Evolutionary conservation across 371 early-diverging fungal genomes (phyloP).

Genomic region (Coemansia sp.): DNA sequence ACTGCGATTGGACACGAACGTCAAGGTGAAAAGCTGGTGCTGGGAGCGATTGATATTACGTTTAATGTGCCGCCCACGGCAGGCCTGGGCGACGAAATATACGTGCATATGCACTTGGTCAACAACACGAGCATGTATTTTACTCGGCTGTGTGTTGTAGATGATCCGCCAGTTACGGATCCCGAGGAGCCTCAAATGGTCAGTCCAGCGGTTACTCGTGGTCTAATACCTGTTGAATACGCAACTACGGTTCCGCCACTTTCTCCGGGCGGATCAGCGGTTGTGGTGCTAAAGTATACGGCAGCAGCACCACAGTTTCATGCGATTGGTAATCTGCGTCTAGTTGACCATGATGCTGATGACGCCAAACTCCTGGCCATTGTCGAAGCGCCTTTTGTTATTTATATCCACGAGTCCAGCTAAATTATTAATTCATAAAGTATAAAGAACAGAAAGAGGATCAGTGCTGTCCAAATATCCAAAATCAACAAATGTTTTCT

Average conservation of each 20-base stretch:
- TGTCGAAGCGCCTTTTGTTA: conserved; percentile 40
- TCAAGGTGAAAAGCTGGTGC: too few relatives aligned
- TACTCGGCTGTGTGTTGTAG: conserved; percentile 23
- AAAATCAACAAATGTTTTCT: too few relatives aligned
- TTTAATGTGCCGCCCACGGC: conserved; percentile 41
- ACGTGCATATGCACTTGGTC: conserved; percentile 22
- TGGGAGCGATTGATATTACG: conserved; percentile 27
- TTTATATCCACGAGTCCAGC: conserved; percentile 22
- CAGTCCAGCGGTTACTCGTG: background rate
- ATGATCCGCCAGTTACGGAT: background rate
- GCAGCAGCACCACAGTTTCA: conserved; percentile 47
- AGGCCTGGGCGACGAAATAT: conserved; percentile 20
- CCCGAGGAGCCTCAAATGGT: background rate
- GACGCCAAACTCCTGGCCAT: conserved; percentile 22
- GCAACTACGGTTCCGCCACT: conserved; percentile 32
- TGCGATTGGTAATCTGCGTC: conserved; percentile 19
- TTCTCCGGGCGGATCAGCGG: conserved; percentile 28
- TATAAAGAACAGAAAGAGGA: too few relatives aligned
- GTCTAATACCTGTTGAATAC: conserved; percentile 19
- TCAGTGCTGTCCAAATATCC: too few relatives aligned
- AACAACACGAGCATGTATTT: conserved; percentile 32
- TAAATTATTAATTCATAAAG: background rate
- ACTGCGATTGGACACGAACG: conserved; percentile 1
- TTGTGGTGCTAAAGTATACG: conserved; percentile 26
- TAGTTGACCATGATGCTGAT: conserved; percentile 26